Percentiles rank a stretch among this genome's conserved stretches.
These are phyloP conservation scores for Tuber umbilicatum DNA, from an alignment of 495 filamentous ascomycete species.

Conservation along the genomic window DNA sequence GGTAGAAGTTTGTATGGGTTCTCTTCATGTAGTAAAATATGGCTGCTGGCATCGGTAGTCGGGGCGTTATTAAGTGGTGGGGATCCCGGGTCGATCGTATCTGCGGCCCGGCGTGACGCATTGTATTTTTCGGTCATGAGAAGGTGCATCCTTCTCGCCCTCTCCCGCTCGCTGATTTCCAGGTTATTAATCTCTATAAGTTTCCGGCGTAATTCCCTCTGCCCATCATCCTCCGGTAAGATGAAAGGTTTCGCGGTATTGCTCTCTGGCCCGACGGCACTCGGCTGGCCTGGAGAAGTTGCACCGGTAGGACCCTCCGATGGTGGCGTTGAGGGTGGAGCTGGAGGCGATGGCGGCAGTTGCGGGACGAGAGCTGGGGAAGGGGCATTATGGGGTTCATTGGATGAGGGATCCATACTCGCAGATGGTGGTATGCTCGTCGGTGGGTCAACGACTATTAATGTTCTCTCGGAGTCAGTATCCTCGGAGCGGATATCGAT, in stretches of 20 bases:
- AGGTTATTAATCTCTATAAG: conserved; percentile 70
- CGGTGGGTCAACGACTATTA: conserved; percentile 11
- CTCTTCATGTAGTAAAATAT: conserved; percentile 42
- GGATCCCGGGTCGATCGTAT: conserved; percentile 39
- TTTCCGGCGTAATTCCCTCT: conserved; percentile 64
- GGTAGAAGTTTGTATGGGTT: conserved; percentile 62
- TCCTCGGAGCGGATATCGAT: conserved; percentile 24
- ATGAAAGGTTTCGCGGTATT: conserved; percentile 37
- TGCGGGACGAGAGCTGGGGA: conserved; percentile 18
- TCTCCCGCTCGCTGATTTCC: conserved; percentile 60
- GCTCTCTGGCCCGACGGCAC: conserved; percentile 10
- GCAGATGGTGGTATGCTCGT: conserved; percentile 18
- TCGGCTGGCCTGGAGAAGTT: conserved; percentile 27
- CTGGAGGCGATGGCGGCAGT: conserved; percentile 8
- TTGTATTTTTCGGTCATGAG: conserved; percentile 77
- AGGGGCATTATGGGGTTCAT: not conserved
- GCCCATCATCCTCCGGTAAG: conserved; percentile 90
- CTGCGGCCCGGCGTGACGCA: conserved; percentile 40
- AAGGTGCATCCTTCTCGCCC: conserved; percentile 75
- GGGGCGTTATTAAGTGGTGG: conserved; percentile 42
- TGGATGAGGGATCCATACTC: conserved; percentile 5
- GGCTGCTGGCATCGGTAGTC: conserved; percentile 40
- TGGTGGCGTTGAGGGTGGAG: conserved; percentile 29
- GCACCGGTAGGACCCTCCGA: conserved; percentile 36
- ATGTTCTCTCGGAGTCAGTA: conserved; percentile 19